These are phyloP conservation scores for Biscogniauxia marginata DNA, from an alignment of 2,329 filamentous ascomycete genomes.

Conservation along the genomic window DNA sequence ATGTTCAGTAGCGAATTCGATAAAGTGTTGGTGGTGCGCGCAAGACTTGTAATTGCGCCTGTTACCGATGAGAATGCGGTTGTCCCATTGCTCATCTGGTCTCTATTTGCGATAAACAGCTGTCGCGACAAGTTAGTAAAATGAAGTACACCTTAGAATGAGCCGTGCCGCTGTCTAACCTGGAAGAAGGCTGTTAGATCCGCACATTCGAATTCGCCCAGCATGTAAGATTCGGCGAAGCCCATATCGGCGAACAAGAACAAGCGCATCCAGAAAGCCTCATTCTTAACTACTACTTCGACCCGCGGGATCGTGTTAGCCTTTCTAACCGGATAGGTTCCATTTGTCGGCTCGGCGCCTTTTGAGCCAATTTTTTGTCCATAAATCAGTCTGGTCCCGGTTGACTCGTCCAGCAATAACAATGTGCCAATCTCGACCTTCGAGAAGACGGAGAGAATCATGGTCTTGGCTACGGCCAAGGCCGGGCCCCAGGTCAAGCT, in stretches of 20 bases:
- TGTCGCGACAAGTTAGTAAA: conserved; percentile 33
- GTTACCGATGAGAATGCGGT: conserved; percentile 61
- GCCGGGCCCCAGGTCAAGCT: conserved; percentile 48
- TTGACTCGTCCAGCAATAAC: conserved; percentile 46
- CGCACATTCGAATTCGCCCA: conserved; percentile 66
- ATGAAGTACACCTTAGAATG: not conserved
- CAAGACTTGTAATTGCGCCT: conserved; percentile 56
- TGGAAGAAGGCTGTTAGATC: conserved; percentile 69
- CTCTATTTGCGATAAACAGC: conserved; percentile 71
- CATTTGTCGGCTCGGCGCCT: conserved; percentile 36
- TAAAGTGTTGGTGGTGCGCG: conserved; percentile 56
- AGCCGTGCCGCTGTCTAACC: conserved; percentile 37
- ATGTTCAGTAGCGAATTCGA: conserved; percentile 64
- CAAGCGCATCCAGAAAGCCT: conserved; percentile 69
- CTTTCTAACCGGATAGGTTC: conserved; percentile 34
- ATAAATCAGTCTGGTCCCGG: conserved; percentile 41
- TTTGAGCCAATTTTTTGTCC: conserved; percentile 44
- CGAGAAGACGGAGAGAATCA: conserved; percentile 45
- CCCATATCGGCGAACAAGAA: conserved; percentile 73
- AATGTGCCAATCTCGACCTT: conserved; percentile 49
- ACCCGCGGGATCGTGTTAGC: conserved; percentile 41
- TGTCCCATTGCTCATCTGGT: conserved; percentile 61
- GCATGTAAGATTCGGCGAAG: conserved; percentile 71
- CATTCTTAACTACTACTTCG: conserved; percentile 60
- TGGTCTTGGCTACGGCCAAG: conserved; percentile 44